phyloP scores from a whole-genome alignment of 164 flowering plant species.

The Amborella trichopoda region DNA sequence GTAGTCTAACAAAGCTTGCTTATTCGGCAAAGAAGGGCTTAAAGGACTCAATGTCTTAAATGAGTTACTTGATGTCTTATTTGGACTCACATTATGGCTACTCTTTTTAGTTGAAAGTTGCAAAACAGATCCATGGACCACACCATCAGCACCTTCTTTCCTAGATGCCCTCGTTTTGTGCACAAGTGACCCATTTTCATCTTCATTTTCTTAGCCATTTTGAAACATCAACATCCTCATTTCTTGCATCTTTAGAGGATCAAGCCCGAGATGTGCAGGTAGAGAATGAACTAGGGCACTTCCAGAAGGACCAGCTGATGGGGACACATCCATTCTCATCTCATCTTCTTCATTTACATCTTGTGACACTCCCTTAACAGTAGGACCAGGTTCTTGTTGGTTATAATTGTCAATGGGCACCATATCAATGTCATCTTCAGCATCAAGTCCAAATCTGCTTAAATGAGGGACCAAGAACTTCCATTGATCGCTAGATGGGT shows the following conservation, averaged over 20 bases:
- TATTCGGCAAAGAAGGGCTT: neutral
- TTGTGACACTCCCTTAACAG: neutral
- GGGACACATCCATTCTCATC: constrained; percentile 21
- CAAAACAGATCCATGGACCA: constrained; percentile 19
- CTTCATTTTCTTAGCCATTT: constrained; percentile 44
- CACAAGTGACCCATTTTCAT: constrained; percentile 16
- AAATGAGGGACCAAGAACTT: constrained; percentile 78
- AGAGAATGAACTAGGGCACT: constrained; percentile 72
- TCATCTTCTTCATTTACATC: constrained; percentile 29
- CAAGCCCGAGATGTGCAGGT: constrained; percentile 92
- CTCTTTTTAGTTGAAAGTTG: constrained; percentile 24
- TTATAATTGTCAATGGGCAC: constrained; percentile 45
- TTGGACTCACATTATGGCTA: constrained; percentile 31
- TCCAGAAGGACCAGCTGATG: constrained; percentile 15
- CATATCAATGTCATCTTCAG: constrained; percentile 82
- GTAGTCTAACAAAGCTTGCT: constrained; percentile 56
- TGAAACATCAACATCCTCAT: constrained; percentile 83
- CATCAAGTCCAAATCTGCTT: constrained; percentile 87
- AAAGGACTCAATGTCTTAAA: constrained; percentile 39
- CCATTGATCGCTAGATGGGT: constrained; percentile 59
- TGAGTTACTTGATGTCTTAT: constrained; percentile 35
- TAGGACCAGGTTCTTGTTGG: constrained; percentile 17
- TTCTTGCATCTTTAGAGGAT: constrained; percentile 84
- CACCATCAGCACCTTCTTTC: constrained; percentile 18
- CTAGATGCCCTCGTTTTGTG: constrained; percentile 20